These are phyloP conservation scores for Salicornia ramosissima DNA, from an alignment of 148 eudicot species.

Conservation along the genomic window DNA sequence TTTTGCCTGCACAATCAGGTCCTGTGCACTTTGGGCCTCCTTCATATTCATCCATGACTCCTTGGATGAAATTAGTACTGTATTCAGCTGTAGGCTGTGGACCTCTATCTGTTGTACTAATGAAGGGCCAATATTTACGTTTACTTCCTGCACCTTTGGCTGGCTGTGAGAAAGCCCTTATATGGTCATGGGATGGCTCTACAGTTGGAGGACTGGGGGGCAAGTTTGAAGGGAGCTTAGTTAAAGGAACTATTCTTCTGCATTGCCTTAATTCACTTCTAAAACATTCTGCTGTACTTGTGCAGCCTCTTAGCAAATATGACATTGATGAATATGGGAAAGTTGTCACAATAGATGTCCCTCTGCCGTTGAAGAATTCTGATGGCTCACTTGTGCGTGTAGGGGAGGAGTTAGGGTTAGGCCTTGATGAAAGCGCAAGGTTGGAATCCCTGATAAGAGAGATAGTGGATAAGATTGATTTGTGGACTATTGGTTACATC, in stretches of 20 bases:
- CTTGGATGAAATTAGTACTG: slow-evolving; percentile 93
- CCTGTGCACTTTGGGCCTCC: slow-evolving; percentile 98
- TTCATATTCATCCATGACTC: slow-evolving; percentile 85
- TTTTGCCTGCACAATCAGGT: slow-evolving; percentile 84
- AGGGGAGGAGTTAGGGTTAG: slow-evolving; percentile 70
- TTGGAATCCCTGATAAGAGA: slow-evolving; percentile 49
- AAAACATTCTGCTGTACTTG: slow-evolving; percentile 82
- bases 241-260: slow-evolving; percentile 75
- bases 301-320: slow-evolving; percentile 75
- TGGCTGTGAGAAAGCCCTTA: slow-evolving; percentile 89
- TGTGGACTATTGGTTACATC: slow-evolving; percentile 88
- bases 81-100: slow-evolving; percentile 76
- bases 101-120: slow-evolving; percentile 84
- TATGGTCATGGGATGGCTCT: slow-evolving; percentile 99
- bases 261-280: slow-evolving; percentile 94
- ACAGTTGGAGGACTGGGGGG: slow-evolving; percentile 89
- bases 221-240: slow-evolving; percentile 79
- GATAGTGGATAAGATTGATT: slow-evolving; percentile 57
- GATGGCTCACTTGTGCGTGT: slow-evolving; percentile 80
- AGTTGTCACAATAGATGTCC: slow-evolving; percentile 62
- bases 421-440: slow-evolving; percentile 46
- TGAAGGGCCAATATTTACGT: slow-evolving; percentile 93
- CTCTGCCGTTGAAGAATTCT: slow-evolving; percentile 81
- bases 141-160: slow-evolving; percentile 93
- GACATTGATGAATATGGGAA: slow-evolving; percentile 75